Evolutionary conservation across 2,329 filamentous ascomycete genomes (phyloP), one percentile per base, ranked within the genome.

Genomic region (Aspergillus brunneoviolaceus): DNA sequence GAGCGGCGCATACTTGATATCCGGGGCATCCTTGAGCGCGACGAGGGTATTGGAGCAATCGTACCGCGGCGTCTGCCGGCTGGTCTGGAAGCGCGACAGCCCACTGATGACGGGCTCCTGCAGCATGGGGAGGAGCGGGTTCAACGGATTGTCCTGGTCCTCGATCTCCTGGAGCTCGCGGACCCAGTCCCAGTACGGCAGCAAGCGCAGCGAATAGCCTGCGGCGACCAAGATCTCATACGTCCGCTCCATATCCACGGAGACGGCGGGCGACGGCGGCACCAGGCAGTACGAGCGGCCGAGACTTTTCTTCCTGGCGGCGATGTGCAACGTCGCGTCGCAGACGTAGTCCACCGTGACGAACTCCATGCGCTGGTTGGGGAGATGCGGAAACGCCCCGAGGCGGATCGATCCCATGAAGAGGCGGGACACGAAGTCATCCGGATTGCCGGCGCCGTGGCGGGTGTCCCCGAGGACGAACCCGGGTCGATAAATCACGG

Each of bases 381-480:
- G 61, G 6, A 66, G 59, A 5, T 58, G 23, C 2, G 63, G 63
- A 11, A 57, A 65, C 1, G 42, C 33, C 1, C 79, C 79, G 1
- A 96, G 81, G 75, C 95, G 91, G 42, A 94, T 79, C 68, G 90
- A 94, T 53, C 90, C 91, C 77, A 95, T 94, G 52, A 88, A 79
- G 74, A 96, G 84, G 16, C 92, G 85, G 63, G 95, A 83, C 5
- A 96, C 76, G 77, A 96, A 96, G 75, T 96, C 92, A 70, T 96
- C 91, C 0, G 86, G 91, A 71, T 87, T 90, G 73, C 62, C 54
- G 7, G 35, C 39, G 21, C 91, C 91, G 11, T 82, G 85, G 39
- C 80, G 74, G 1, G 83, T 81, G 71, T 91, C 85, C 3, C 91
- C 92, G 3, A 88, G 82, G 49, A 95, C 85, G 70, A 96, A 96